Base-by-base conservation (phyloP, 768 basidiomycete species). In the Suillus placidus region DNA sequence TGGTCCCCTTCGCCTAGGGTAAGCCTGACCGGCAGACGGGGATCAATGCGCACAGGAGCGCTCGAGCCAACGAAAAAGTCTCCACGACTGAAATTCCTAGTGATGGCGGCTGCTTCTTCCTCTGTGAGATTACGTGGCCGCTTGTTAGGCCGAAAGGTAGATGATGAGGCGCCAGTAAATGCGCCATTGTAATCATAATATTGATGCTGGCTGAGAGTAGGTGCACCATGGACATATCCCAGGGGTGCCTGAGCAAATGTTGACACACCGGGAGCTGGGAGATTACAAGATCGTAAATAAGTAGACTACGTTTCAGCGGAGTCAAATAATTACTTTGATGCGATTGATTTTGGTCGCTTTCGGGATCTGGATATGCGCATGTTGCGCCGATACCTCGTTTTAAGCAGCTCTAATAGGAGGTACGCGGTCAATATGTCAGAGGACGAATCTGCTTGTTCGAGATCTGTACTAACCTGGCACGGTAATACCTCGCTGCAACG, bases 51-150 rank as follows among this genome's bases (percentile, higher is more conserved):
- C 54, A 93, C 90, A 10, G 92, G 92, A 2, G 91, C 92, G 69
- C 89, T 92, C 43, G 82, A 87, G 63, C 91, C 92, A 61, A 93
- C 89, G 71, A 87, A 93, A 75, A 93, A 93, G 73, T 93, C 91
- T 5, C 92, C 92, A 61, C 92, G 86, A 67, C 81, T 88, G 70
- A 91, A 93, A 71, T 91, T 92, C 74, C 91, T 85, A 1, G 91
- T 91, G 79, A 93, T 93, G 38, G 91, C 91, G 13, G 90, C 90
- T 2, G 92, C 85, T 75, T 93, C 92, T 67, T 93, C 91, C 69
- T 93, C 92, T 2, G 92, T 93, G 63, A 93, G 86, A 54, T 85
- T 87, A 68, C 92, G 88, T 37, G 91, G 88, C 34, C 92, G 88
- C 74, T 93, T 93, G 71, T 80, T 86, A 4, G 92, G 88, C n/a